Evolutionary conservation across 495 filamentous ascomycete genomes (phyloP).

Genomic region (Penicillium malachiteum): DNA sequence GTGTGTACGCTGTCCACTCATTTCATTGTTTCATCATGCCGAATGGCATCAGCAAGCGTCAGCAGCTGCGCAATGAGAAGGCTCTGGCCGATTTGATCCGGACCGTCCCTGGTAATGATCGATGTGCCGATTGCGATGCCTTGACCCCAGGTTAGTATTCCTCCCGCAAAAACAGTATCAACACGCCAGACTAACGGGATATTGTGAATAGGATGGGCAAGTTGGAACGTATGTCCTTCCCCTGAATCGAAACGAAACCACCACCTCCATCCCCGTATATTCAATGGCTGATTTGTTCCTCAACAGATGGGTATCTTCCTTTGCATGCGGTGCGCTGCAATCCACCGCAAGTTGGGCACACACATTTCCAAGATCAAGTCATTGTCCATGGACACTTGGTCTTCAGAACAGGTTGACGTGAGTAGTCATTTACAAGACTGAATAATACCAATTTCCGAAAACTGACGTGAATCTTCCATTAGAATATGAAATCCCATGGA

Average conservation of each 20-base stretch:
- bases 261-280: neutral
- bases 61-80: slow-evolving; percentile 95
- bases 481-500: slow-evolving; percentile 92
- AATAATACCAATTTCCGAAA: neutral
- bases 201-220: slow-evolving; percentile 79
- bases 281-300: slow-evolving; percentile 22
- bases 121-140: slow-evolving; percentile 89
- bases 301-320: slow-evolving; percentile 88
- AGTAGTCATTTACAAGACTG: slow-evolving; percentile 13
- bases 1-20: slow-evolving; percentile 20
- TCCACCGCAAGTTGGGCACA: slow-evolving; percentile 96
- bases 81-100: slow-evolving; percentile 86
- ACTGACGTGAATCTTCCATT: slow-evolving; percentile 1
- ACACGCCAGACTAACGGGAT: neutral
- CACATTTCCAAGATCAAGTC: slow-evolving; percentile 99
- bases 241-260: neutral
- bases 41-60: slow-evolving; percentile 75
- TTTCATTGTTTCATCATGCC: slow-evolving; percentile 44
- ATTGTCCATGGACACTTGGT: slow-evolving; percentile 96
- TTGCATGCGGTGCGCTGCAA: slow-evolving; percentile 93
- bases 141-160: slow-evolving; percentile 79
- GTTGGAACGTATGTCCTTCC: slow-evolving; percentile 79
- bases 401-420: slow-evolving; percentile 93
- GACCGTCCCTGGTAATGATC: slow-evolving; percentile 84
- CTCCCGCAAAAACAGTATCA: neutral